Conservation (phyloP, 2,329 filamentous ascomycete genomes). For the Dactylellina cionopaga region DNA sequence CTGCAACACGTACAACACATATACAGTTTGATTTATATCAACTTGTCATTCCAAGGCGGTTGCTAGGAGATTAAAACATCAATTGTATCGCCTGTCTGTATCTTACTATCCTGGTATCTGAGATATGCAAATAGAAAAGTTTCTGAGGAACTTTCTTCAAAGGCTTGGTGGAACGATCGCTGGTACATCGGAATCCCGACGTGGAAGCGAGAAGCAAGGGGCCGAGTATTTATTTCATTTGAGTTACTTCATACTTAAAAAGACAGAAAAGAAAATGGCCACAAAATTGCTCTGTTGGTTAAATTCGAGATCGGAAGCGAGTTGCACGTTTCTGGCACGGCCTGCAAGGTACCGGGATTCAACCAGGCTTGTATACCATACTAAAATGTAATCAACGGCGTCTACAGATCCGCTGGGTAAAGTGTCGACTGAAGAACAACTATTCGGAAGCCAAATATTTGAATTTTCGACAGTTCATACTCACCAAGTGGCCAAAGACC, state of each 20-base stretch:
- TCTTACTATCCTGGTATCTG: no score
- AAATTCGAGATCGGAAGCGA: no score
- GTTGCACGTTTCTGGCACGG: no score
- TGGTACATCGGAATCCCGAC: background rate
- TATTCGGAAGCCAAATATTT: background rate
- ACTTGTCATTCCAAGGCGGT: no score
- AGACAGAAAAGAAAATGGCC: background rate
- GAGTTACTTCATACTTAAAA: no score
- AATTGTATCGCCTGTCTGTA: no score
- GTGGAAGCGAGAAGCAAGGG: slow-evolving; percentile 17
- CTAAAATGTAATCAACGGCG: no score
- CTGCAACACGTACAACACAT: background rate
- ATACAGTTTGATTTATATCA: background rate
- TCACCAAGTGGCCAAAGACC: background rate
- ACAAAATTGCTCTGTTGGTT: background rate
- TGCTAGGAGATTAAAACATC: no score
- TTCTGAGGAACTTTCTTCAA: background rate
- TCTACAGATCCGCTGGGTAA: background rate
- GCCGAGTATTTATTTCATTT: background rate
- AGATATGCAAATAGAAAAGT: background rate
- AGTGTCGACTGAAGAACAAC: background rate
- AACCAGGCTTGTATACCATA: background rate
- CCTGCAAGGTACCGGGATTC: background rate
- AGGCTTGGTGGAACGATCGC: background rate
- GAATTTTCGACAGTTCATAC: background rate